Evolutionary conservation across 768 basidiomycete species (phyloP).

Genomic region (Calocera cornea): DNA sequence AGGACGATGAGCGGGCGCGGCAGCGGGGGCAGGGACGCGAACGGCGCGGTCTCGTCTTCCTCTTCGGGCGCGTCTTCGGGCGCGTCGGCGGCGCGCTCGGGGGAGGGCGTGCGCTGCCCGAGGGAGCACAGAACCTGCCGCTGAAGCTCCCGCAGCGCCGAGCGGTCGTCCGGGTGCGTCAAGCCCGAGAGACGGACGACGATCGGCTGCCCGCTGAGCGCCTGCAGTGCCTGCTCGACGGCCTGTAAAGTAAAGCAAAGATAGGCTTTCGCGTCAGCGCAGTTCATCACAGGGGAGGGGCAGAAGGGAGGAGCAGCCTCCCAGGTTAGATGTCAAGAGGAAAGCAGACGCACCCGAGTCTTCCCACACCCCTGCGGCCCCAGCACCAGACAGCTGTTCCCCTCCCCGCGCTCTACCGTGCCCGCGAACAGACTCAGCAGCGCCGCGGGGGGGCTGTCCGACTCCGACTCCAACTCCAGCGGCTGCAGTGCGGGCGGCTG

Average conservation of each 20-base stretch:
- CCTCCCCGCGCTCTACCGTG: conserved; percentile 68
- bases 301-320: too few species aligned
- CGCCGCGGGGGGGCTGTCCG: conserved; percentile 35
- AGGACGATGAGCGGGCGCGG: conserved; percentile 65
- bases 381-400: conserved; percentile 81
- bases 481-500: background rate
- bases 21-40: conserved; percentile 56
- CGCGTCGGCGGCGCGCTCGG: conserved; percentile 18
- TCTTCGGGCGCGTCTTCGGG: conserved; percentile 15
- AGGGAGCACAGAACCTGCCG: conserved; percentile 41
- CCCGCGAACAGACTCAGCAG: conserved; percentile 54
- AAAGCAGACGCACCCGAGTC: conserved; percentile 41
- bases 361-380: conserved; percentile 83
- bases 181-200: conserved; percentile 74
- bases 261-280: background rate
- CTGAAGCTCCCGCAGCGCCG: conserved; percentile 88
- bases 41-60: conserved; percentile 23
- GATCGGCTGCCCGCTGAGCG: conserved; percentile 42
- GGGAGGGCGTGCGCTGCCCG: conserved; percentile 49
- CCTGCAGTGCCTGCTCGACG: conserved; percentile 41
- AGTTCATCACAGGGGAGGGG: too few species aligned
- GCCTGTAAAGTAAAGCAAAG: conserved; percentile 31
- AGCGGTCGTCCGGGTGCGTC: conserved; percentile 68
- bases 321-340: background rate
- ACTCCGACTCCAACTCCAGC: too few species aligned